Percentiles rank a stretch among this genome's conserved stretches.
Conservation (phyloP, 2,329 filamentous ascomycete species). For the Neodidymelliopsis sp. region DNA sequence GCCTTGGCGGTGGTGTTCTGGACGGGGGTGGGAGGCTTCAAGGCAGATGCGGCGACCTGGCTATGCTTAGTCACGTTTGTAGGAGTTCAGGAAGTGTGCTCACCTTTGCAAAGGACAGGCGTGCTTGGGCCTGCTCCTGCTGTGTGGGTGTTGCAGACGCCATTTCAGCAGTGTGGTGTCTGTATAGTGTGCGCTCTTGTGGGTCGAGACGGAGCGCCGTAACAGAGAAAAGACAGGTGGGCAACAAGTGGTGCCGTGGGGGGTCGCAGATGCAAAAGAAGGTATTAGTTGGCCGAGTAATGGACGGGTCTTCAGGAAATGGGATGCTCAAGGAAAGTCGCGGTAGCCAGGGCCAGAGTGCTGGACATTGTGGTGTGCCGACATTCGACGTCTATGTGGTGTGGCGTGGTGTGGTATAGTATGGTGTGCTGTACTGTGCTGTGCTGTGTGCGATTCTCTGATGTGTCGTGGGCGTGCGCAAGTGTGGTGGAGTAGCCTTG, state of each 20-base stretch:
- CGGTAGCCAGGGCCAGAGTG: conserved; percentile 54
- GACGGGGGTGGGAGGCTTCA: conserved; percentile 35
- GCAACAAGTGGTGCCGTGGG: conserved; percentile 7
- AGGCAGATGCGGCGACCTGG: conserved; percentile 53
- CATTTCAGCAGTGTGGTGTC: conserved; percentile 30
- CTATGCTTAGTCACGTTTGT: conserved; percentile 21
- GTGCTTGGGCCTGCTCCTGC: conserved; percentile 48
- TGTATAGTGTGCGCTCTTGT: neutral
- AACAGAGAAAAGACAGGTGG: conserved; percentile 7
- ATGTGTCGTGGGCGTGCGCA: conserved; percentile 15
- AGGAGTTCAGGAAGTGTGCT: conserved; percentile 22
- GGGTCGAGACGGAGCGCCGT: neutral
- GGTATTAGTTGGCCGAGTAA: conserved; percentile 35
- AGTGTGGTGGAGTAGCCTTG: conserved; percentile 23
- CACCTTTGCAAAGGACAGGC: conserved; percentile 81
- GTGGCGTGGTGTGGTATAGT: too few species aligned
- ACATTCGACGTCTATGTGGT: conserved; percentile 48
- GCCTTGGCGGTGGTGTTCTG: conserved; percentile 32
- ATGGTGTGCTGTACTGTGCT: too few species aligned
- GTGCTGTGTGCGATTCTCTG: too few species aligned
- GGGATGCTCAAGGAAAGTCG: conserved; percentile 61
- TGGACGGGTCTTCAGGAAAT: conserved; percentile 51
- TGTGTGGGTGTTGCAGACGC: conserved; percentile 41
- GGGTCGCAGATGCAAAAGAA: conserved; percentile 39
- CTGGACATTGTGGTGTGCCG: conserved; percentile 59